phyloP scores from a whole-genome alignment of 1,284 basidiomycete genomes.

The Melampsora americana region DNA sequence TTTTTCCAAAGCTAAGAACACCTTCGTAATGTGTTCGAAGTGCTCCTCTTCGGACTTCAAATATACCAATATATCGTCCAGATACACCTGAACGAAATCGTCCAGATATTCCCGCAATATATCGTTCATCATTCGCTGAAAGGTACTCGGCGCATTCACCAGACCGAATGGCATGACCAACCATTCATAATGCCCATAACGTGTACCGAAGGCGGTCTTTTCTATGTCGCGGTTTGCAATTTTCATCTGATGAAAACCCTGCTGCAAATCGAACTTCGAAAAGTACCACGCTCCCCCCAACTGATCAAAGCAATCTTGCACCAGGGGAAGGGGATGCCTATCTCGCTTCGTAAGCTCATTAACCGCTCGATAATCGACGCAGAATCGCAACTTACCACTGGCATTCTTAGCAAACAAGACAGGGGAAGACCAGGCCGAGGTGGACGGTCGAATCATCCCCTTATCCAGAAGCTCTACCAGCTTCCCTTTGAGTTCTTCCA shows the following conservation, averaged over 20 bases:
- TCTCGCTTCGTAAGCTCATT: too few species aligned
- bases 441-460: too few species aligned
- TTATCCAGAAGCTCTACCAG: too few species aligned
- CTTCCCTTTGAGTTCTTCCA: too few species aligned
- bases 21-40: neutral
- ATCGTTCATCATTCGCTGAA: slow-evolving; percentile 26
- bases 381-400: too few species aligned
- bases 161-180: slow-evolving; percentile 44
- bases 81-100: slow-evolving; percentile 19
- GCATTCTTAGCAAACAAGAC: too few species aligned
- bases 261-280: too few species aligned
- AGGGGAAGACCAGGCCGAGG: too few species aligned
- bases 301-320: too few species aligned
- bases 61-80: slow-evolving; percentile 33
- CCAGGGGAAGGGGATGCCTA: too few species aligned
- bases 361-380: neutral
- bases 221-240: neutral
- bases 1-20: neutral
- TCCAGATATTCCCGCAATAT: slow-evolving; percentile 12
- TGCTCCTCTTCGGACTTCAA: neutral
- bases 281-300: too few species aligned
- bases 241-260: too few species aligned
- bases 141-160: slow-evolving; percentile 37
- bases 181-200: slow-evolving; percentile 38
- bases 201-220: neutral